Evolutionary conservation across 2,329 filamentous ascomycete species (phyloP).

Genomic region (Metarhizium sp.): DNA sequence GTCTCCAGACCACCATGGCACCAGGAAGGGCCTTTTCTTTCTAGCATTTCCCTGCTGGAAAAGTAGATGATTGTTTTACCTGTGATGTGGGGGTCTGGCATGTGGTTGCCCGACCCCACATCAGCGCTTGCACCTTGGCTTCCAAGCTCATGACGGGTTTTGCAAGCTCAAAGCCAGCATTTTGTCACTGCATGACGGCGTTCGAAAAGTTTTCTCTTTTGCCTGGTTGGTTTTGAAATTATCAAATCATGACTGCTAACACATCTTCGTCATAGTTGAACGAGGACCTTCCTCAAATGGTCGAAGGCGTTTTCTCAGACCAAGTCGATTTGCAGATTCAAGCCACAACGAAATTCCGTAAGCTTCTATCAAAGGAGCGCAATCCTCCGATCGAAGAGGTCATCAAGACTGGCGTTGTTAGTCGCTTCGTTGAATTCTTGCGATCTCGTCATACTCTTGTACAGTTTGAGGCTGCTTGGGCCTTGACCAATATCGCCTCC

Average conservation of each 20-base stretch:
- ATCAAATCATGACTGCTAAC: background rate
- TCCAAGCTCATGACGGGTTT: constrained; percentile 7
- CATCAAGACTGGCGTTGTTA: constrained; percentile 97
- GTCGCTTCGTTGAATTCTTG: constrained; percentile 96
- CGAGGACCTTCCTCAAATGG: constrained; percentile 97
- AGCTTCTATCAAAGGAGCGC: constrained; percentile 95
- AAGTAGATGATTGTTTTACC: constrained; percentile 8
- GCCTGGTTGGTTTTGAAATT: background rate
- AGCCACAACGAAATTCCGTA: constrained; percentile 96
- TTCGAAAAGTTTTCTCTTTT: background rate
- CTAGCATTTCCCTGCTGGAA: background rate
- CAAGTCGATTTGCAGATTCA: constrained; percentile 97
- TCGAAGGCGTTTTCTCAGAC: constrained; percentile 94
- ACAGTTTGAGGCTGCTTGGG: constrained; percentile 98
- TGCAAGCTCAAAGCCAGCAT: constrained; percentile 6
- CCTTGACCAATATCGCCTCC: constrained; percentile 97
- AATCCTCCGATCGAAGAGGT: constrained; percentile 99
- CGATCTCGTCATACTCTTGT: constrained; percentile 95
- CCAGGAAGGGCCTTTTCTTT: background rate
- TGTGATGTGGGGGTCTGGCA: constrained; percentile 23
- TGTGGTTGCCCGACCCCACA: constrained; percentile 22
- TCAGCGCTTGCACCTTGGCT: constrained; percentile 14
- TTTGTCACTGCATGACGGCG: background rate
- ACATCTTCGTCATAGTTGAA: constrained; percentile 55
- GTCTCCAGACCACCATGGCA: background rate